Percentiles rank a stretch among this genome's conserved stretches.
Conservation (phyloP, 768 basidiomycete genomes). For the Rhizopogon vinicolor region DNA sequence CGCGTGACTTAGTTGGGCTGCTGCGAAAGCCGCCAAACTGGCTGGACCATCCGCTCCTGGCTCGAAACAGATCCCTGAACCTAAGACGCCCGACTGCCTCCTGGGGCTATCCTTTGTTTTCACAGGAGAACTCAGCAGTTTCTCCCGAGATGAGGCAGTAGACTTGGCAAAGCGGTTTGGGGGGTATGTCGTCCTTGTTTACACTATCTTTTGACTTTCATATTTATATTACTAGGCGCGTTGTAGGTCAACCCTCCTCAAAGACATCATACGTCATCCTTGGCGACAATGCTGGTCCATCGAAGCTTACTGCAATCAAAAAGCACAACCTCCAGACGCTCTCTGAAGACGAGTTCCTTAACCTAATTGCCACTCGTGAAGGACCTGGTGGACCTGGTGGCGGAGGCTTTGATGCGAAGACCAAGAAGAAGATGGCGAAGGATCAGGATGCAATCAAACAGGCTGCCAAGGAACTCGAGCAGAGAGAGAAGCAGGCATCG, state of each 20-base stretch:
- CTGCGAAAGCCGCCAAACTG: constrained; percentile 54
- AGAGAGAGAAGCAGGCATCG: constrained; percentile 54
- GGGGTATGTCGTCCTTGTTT: constrained; percentile 51
- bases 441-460: constrained; percentile 72
- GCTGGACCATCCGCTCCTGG: constrained; percentile 57
- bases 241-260: constrained; percentile 82
- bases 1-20: constrained; percentile 36
- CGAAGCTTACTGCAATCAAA: constrained; percentile 83
- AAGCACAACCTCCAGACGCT: constrained; percentile 74
- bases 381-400: constrained; percentile 36
- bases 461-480: constrained; percentile 76
- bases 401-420: constrained; percentile 66
- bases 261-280: constrained; percentile 89
- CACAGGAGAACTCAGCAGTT: constrained; percentile 85
- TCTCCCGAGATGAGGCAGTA: constrained; percentile 81
- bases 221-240: constrained; percentile 61
- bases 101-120: constrained; percentile 91
- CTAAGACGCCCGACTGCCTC: constrained; percentile 78
- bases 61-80: constrained; percentile 57
- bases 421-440: constrained; percentile 73
- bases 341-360: constrained; percentile 82
- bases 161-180: constrained; percentile 92
- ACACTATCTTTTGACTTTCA: background rate
- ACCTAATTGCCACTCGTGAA: constrained; percentile 72
- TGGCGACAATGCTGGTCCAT: constrained; percentile 82